These are phyloP conservation scores for Metschnikowia koreensis DNA, from an alignment of 805 yeast species.

Conservation along the genomic window DNA sequence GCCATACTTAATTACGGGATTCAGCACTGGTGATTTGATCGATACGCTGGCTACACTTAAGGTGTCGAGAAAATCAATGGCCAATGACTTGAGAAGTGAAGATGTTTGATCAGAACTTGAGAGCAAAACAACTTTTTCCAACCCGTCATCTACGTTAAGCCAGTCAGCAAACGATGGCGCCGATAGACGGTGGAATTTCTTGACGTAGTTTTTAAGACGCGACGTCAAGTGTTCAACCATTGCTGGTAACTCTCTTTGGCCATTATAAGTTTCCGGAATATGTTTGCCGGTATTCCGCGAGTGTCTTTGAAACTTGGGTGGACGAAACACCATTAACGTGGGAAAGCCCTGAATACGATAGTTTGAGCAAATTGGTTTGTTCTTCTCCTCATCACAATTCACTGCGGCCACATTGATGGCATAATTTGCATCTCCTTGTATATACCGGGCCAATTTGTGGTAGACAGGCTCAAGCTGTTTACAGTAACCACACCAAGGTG, in stretches of 20 bases:
- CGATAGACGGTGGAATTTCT: slow-evolving; percentile 39
- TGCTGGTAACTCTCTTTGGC: slow-evolving; percentile 56
- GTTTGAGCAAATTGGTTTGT: slow-evolving; percentile 66
- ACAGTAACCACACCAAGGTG: slow-evolving; percentile 99
- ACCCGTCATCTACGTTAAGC: slow-evolving; percentile 25
- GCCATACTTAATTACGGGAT: slow-evolving; percentile 14
- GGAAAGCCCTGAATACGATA: slow-evolving; percentile 78
- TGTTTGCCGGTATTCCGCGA: slow-evolving; percentile 28
- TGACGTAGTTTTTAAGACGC: slow-evolving; percentile 65
- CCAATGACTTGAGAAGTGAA: slow-evolving; percentile 61
- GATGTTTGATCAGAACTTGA: slow-evolving; percentile 49
- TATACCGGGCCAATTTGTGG: slow-evolving; percentile 58
- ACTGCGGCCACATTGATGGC: slow-evolving; percentile 73
- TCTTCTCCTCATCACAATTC: slow-evolving; percentile 72
- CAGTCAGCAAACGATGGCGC: slow-evolving; percentile 25
- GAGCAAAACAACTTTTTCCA: slow-evolving; percentile 50
- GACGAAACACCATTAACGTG: slow-evolving; percentile 76
- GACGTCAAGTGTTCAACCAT: slow-evolving; percentile 54
- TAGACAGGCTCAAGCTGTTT: slow-evolving; percentile 63
- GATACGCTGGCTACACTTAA: slow-evolving; percentile 47
- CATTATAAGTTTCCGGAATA: slow-evolving; percentile 57
- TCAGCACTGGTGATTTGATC: slow-evolving; percentile 19
- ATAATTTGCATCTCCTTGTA: slow-evolving; percentile 48
- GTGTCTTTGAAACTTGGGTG: slow-evolving; percentile 57
- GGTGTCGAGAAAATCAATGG: slow-evolving; percentile 61